These are phyloP conservation scores for Colletotrichum brevisporum DNA, from an alignment of 2,329 filamentous ascomycete species.

Conservation along the genomic window DNA sequence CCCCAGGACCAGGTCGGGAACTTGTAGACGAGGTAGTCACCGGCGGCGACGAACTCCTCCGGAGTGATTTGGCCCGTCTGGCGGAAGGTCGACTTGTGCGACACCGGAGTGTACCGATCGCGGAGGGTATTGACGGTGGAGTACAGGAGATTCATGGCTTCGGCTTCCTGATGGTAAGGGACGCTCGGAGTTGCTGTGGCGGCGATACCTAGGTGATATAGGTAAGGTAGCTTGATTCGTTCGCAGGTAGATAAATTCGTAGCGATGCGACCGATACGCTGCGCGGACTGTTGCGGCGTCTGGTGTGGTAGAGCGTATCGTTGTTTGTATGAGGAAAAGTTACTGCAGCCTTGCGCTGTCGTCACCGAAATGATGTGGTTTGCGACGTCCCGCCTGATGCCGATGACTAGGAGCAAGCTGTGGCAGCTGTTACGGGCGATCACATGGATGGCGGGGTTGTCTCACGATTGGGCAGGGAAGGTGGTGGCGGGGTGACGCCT, in stretches of 20 bases:
- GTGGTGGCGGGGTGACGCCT: slow-evolving; percentile 35
- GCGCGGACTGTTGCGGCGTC: slow-evolving; percentile 1
- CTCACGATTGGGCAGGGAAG: slow-evolving; percentile 41
- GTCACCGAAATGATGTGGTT: slow-evolving; percentile 33
- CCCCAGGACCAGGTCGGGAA: slow-evolving; percentile 99
- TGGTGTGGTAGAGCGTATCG: background rate
- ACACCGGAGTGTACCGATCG: slow-evolving; percentile 91
- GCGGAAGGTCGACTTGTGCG: slow-evolving; percentile 93
- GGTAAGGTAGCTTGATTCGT: background rate
- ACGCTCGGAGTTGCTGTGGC: background rate
- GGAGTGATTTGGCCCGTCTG: slow-evolving; percentile 95
- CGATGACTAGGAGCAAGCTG: slow-evolving; percentile 36
- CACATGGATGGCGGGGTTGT: slow-evolving; percentile 44
- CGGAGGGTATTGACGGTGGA: slow-evolving; percentile 93
- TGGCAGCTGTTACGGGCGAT: slow-evolving; percentile 41
- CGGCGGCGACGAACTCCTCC: slow-evolving; percentile 94
- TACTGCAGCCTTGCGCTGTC: slow-evolving; percentile 9
- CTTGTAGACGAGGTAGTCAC: slow-evolving; percentile 98
- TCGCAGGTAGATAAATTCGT: background rate
- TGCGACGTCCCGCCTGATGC: slow-evolving; percentile 38
- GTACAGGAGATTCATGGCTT: slow-evolving; percentile 88
- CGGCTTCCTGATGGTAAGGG: background rate
- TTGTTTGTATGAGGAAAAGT: slow-evolving; percentile 12
- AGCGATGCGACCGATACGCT: background rate
- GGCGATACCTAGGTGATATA: no score